Base-by-base conservation (phyloP, 106 monocot species). In the Triglochin maritima region DNA sequence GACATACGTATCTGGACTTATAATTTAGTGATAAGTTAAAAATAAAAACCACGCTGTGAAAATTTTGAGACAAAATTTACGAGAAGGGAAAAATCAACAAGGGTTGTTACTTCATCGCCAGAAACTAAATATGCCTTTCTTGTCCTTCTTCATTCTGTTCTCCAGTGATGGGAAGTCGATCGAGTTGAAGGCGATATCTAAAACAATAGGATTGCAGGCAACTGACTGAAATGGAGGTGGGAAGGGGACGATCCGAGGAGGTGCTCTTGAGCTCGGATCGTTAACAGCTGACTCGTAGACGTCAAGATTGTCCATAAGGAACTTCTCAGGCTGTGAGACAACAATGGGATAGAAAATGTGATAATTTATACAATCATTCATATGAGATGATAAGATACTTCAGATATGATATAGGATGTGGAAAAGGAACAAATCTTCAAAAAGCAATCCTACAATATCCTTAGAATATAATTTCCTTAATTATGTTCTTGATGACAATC, bases 91-190 rank as follows among this genome's bases (percentile, higher is more conserved):
- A 29, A 29, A 29, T 29, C 29, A 29, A 29, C 29, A 29, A 29
- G 29, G 29, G 29, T 29, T 29, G 55, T n/a, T 12, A 48, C 47
- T 49, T 69, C 56, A 69, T 2, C 69, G 69, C 69, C 69, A 69
- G 57, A 69, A 69, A 45, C 91, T 82, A 54, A 98, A 84, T 56
- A 98, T 58, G 50, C 96, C 81, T 59, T 88, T 92, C 84, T 86
- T 96, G 56, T 86, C 86, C 69, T 96, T 92, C 88, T 98, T 98
- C 75, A 88, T 86, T 51, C 88, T 78, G 71, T 72, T 80, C 57
- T 98, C 96, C 12, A 98, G 76, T 49, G 88, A 82, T n/a, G 96
- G 96, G 69, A 98, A 98, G 47, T 98, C 91, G 13, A 98, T 88
- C 7, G 80, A 82, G 66, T 79, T 88, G 84, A 84, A 92, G 42